Base-by-base conservation (phyloP, 2,329 filamentous ascomycete genomes). In the Hypoxylon sp. region DNA sequence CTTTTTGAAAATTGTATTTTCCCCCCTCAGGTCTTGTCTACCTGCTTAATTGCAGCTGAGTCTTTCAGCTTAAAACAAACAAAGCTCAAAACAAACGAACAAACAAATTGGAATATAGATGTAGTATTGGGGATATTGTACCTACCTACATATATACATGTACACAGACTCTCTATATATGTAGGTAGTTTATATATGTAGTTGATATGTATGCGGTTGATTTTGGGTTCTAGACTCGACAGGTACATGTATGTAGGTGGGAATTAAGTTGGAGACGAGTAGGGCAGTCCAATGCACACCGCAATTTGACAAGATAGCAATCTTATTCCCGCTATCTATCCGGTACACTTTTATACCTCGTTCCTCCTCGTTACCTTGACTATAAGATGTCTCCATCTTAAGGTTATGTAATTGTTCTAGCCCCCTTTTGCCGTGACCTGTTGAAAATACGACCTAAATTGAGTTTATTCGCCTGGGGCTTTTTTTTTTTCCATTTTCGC, bases 381-480 rank as follows among this genome's bases (percentile, higher is more conserved):
- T 17, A 21, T 17, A 43, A 30, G 25, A 30, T n/a, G 25, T 50
- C 23, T 41, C 46, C 28, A 41, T 60, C 56, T 38, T 14, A n/a
- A 51, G 23, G 6, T 50, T 49, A 28, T 51, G 23, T 43, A 28
- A 60, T 28, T 46, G 25, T 43, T 50, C 56, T 50, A 36, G 56
- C 43, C 57, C 57, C 49, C 49, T 48, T 48, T 61, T 46, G 32
- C 43, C 50, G 21, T 41, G 30, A 14, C 59, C 41, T 14, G 25
- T 30, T 53, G 19, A 48, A 25, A 61, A 46, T 60, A 46, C 57
- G 36, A 60, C 48, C 14, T 43, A 43, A 21, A 14, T n/a, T 43
- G 9, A 43, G 38, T 43, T 43, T 11, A 57, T n/a, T 56, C 28
- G 23, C 1, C 46, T 36, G 46, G 41, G 23, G 34, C 28, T 38